Evolutionary conservation across 2,329 filamentous ascomycete genomes (phyloP).

Genomic region (Chaetomiaceae sp.): DNA sequence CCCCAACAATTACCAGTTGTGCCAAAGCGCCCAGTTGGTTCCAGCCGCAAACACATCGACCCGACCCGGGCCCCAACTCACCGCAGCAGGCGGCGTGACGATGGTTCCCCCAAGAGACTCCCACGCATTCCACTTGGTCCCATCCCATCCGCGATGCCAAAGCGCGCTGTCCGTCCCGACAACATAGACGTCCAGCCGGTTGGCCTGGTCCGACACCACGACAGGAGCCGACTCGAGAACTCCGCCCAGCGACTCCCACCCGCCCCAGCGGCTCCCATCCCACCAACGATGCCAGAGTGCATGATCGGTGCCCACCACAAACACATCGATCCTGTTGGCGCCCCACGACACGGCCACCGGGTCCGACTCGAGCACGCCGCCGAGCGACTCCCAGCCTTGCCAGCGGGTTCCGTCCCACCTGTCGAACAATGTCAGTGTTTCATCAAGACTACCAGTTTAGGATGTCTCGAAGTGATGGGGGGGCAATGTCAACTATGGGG

Average conservation of each 20-base stretch:
- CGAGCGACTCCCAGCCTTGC: constrained; percentile 14
- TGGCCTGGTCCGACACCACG: constrained; percentile 5
- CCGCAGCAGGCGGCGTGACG: constrained; percentile 3
- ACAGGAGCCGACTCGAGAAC: neutral
- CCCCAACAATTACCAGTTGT: constrained; percentile 19
- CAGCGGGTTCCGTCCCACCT: constrained; percentile 13
- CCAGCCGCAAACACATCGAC: constrained; percentile 17
- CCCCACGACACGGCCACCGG: constrained; percentile 10
- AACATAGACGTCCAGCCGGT: constrained; percentile 7
- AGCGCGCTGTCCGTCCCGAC: constrained; percentile 3
- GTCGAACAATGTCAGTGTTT: too few species aligned
- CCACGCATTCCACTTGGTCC: constrained; percentile 3
- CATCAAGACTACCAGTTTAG: too few species aligned
- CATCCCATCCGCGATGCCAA: constrained; percentile 4
- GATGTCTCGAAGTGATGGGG: too few species aligned
- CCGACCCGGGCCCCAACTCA: constrained; percentile 11
- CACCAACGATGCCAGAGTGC: constrained; percentile 13
- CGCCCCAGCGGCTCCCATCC: constrained; percentile 7
- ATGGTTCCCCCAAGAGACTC: neutral
- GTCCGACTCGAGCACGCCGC: constrained; percentile 6
- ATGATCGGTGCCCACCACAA: constrained; percentile 7
- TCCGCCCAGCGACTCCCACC: constrained; percentile 3
- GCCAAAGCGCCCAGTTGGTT: constrained; percentile 15
- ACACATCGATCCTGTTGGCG: constrained; percentile 5
- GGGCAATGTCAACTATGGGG: too few species aligned